Conservation (phyloP, 2,329 filamentous ascomycete species). For the Pyrenochaeta sp. region DNA sequence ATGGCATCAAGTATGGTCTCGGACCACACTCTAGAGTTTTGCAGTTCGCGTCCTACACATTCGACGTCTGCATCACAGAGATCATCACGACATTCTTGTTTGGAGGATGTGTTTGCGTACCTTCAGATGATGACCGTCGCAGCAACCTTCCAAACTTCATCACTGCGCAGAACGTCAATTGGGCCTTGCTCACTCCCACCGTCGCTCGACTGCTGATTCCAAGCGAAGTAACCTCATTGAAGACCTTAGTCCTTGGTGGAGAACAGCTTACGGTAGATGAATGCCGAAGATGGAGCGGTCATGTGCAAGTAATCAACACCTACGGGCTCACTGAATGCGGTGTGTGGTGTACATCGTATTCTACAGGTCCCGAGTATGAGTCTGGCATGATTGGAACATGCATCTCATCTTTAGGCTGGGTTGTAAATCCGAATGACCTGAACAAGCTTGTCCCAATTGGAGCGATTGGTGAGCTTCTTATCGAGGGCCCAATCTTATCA, state of each 20-base stretch:
- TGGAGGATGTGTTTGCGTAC: slow-evolving; percentile 60
- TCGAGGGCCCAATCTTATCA: slow-evolving; percentile 61
- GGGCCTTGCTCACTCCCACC: no score
- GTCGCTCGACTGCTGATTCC: no score
- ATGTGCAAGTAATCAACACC: slow-evolving; percentile 12
- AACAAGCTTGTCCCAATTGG: slow-evolving; percentile 15
- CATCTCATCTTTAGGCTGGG: no score
- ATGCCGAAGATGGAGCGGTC: slow-evolving; percentile 11
- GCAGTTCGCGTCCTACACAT: slow-evolving; percentile 53
- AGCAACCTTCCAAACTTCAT: slow-evolving; percentile 52
- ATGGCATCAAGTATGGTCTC: neutral
- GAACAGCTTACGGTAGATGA: slow-evolving; percentile 35
- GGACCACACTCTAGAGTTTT: neutral
- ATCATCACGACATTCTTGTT: slow-evolving; percentile 59
- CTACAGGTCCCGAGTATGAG: no score
- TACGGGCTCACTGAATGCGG: slow-evolving; percentile 22
- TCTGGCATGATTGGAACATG: slow-evolving; percentile 51
- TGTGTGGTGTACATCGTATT: neutral
- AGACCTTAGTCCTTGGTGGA: slow-evolving; percentile 44
- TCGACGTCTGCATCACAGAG: slow-evolving; percentile 61
- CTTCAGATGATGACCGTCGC: slow-evolving; percentile 42
- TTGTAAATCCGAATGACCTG: slow-evolving; percentile 19
- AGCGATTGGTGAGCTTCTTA: slow-evolving; percentile 58
- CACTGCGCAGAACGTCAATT: slow-evolving; percentile 11
- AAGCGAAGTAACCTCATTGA: no score